Evolutionary conservation across 495 filamentous ascomycete genomes (phyloP).

Genomic region (Tricharina praecox): DNA sequence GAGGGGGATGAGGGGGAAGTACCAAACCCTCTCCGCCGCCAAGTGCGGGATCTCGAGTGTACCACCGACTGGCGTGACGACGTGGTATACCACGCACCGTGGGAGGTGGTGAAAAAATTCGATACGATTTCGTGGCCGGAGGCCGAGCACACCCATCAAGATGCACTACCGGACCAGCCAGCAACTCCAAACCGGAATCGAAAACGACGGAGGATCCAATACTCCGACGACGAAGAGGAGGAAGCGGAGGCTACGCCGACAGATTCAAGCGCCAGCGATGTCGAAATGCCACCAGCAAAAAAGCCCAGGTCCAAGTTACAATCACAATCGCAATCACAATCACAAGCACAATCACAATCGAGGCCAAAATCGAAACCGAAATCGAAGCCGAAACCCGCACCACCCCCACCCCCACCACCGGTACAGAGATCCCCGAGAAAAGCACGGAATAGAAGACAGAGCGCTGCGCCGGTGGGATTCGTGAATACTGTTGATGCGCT

Average conservation of each 20-base stretch:
- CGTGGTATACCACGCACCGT: conserved; percentile 17
- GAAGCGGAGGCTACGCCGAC: not conserved
- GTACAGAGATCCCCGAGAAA: not conserved
- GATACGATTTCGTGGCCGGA: not conserved
- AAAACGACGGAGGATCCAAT: not conserved
- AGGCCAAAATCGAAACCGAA: no score
- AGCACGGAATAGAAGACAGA: not conserved
- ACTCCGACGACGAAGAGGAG: not conserved
- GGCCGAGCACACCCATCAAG: not conserved
- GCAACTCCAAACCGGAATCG: no score
- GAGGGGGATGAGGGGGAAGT: conserved; percentile 1
- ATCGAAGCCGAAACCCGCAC: no score
- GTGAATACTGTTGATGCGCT: conserved; percentile 2
- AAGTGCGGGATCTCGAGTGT: conserved; percentile 6
- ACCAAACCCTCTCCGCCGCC: not conserved
- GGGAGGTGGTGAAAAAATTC: conserved; percentile 7
- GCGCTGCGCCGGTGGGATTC: not conserved
- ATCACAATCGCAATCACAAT: no score
- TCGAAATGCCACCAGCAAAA: no score
- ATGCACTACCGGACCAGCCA: not conserved
- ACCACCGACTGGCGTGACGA: conserved; percentile 16
- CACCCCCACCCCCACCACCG: no score
- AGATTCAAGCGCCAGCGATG: not conserved
- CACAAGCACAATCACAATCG: no score
- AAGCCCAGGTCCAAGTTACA: no score